Evolutionary conservation across 1,284 basidiomycete genomes (phyloP).

Genomic region (Moesziomyces parantarcticus): DNA sequence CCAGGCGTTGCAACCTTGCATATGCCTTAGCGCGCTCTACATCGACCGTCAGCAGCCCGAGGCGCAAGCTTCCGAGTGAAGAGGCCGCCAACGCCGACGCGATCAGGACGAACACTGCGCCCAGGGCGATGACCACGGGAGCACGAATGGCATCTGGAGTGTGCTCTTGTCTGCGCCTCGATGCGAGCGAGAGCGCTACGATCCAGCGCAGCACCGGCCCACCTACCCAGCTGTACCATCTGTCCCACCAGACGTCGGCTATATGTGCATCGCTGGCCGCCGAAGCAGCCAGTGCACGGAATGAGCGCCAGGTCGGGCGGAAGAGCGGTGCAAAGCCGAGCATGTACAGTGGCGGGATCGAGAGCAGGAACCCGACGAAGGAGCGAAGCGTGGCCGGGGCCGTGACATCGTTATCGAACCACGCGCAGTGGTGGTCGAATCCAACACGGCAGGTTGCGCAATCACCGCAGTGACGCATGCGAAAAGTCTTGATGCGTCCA

Average conservation of each 20-base stretch:
- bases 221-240: slow-evolving; percentile 40
- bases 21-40: slow-evolving; percentile 24
- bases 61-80: slow-evolving; percentile 3
- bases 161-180: background rate
- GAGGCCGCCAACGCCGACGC: slow-evolving; percentile 18
- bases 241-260: slow-evolving; percentile 11
- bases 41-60: slow-evolving; percentile 30
- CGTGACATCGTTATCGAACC: slow-evolving; percentile 50
- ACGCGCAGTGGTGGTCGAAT: slow-evolving; percentile 52
- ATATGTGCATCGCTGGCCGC: slow-evolving; percentile 6
- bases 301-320: slow-evolving; percentile 10
- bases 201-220: slow-evolving; percentile 34
- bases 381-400: slow-evolving; percentile 18
- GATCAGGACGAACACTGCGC: slow-evolving; percentile 18
- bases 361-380: slow-evolving; percentile 25
- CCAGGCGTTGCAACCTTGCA: background rate
- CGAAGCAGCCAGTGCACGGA: slow-evolving; percentile 1
- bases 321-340: slow-evolving; percentile 24
- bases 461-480: slow-evolving; percentile 45
- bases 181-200: slow-evolving; percentile 15
- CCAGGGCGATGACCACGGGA: slow-evolving; percentile 10
- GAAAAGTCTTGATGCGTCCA: slow-evolving; percentile 20
- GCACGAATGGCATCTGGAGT: background rate
- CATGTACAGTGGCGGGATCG: slow-evolving; percentile 22
- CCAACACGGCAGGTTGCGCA: slow-evolving; percentile 38